A percentile compares a stretch with the other conserved stretches of the same genome.
These are phyloP conservation scores for Blastobotrys petasosporus DNA, from an alignment of 1,139 yeast species.

Conservation along the genomic window DNA sequence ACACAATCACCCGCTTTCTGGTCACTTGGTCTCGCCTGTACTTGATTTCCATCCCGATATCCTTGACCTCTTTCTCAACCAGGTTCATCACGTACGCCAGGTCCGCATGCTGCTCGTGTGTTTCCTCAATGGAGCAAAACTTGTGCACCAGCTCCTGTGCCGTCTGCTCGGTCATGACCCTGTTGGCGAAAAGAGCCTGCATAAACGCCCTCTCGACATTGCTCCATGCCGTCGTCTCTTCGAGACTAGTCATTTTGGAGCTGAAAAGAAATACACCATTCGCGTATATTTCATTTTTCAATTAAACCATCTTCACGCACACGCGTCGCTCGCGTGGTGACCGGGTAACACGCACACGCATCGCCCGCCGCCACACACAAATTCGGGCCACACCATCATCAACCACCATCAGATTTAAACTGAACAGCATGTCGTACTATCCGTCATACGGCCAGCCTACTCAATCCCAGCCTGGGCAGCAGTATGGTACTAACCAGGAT, in stretches of 20 bases:
- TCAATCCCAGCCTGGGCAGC: conserved; percentile 12
- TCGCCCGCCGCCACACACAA: neutral
- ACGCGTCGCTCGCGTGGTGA: neutral
- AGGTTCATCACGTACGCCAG: conserved; percentile 4
- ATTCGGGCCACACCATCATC: conserved; percentile 1
- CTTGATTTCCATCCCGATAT: conserved; percentile 21
- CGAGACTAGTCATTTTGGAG: too few relatives aligned
- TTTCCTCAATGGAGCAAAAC: neutral
- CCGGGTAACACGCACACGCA: neutral
- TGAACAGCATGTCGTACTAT: conserved; percentile 17
- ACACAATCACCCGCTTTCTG: conserved; percentile 13
- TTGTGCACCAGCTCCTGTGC: neutral
- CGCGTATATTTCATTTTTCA: too few relatives aligned
- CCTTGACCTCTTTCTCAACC: conserved; percentile 13
- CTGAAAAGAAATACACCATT: too few relatives aligned
- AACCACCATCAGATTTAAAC: conserved; percentile 2
- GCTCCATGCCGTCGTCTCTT: conserved; percentile 1
- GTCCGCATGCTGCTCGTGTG: conserved; percentile 1
- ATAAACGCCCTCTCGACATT: conserved; percentile 9
- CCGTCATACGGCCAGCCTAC: conserved; percentile 14
- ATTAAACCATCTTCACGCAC: too few relatives aligned
- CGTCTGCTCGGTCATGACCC: conserved; percentile 4
- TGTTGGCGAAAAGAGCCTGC: conserved; percentile 7
- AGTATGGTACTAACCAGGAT: conserved; percentile 20
- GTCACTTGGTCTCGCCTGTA: conserved; percentile 17